Conservation (phyloP, 192 early-diverging fungal species). For the Linnemannia schmuckeri region DNA sequence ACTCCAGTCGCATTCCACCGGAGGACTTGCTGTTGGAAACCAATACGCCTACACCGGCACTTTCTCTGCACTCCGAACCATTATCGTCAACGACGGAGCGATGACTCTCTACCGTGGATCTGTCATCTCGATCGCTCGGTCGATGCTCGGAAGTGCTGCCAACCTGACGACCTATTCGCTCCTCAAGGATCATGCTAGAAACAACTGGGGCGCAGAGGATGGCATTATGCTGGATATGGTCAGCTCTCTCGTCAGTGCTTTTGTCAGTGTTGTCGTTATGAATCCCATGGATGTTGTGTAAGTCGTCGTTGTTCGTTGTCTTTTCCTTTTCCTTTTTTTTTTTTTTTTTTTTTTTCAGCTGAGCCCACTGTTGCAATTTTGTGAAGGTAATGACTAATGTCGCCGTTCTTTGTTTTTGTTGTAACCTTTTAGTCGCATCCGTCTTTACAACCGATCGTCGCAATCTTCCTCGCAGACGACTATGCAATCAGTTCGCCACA, state of each 20-base stretch:
- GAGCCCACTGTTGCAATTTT: not conserved
- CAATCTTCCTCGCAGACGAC: constrained; percentile 69
- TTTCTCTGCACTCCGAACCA: constrained; percentile 66
- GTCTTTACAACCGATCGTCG: constrained; percentile 81
- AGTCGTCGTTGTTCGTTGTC: constrained; percentile 20
- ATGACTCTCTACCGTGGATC: constrained; percentile 79
- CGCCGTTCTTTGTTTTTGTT: not conserved
- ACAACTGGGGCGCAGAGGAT: constrained; percentile 70
- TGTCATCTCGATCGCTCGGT: constrained; percentile 72
- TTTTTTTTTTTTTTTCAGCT: not conserved
- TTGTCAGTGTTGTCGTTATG: constrained; percentile 69
- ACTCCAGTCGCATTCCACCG: constrained; percentile 69
- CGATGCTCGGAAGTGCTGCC: constrained; percentile 74
- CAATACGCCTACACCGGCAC: constrained; percentile 75
- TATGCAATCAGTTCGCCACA: constrained; percentile 57
- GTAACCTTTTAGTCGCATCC: constrained; percentile 72
- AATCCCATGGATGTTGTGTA: constrained; percentile 65
- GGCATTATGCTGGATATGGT: constrained; percentile 76
- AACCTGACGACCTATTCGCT: constrained; percentile 78
- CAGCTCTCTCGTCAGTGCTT: constrained; percentile 69
- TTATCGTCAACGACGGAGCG: constrained; percentile 63
- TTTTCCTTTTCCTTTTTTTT: not conserved
- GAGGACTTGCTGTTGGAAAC: constrained; percentile 74
- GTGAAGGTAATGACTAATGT: not conserved
- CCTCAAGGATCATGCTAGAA: constrained; percentile 75